phyloP scores from a whole-genome alignment of 2,329 filamentous ascomycete genomes.

The Alternaria infectoria region DNA sequence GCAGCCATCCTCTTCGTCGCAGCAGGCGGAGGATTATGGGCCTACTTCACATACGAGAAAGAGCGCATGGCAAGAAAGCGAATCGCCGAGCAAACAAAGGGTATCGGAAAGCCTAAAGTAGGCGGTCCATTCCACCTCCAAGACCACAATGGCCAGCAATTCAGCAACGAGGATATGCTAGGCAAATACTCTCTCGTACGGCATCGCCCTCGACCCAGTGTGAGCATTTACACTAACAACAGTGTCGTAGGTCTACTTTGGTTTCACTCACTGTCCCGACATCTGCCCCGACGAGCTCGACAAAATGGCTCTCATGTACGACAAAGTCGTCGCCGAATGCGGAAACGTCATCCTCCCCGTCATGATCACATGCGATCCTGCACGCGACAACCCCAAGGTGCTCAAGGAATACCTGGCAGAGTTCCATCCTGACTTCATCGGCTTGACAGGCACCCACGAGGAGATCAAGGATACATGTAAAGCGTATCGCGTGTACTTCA shows the following conservation, averaged over 20 bases:
- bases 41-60: constrained; percentile 96
- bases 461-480: constrained; percentile 95
- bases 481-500: constrained; percentile 96
- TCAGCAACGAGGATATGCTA: constrained; percentile 81
- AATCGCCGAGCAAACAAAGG: constrained; percentile 90
- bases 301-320: constrained; percentile 97
- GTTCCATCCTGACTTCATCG: constrained; percentile 86
- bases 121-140: constrained; percentile 83
- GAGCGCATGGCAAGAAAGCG: constrained; percentile 86
- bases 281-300: constrained; percentile 99
- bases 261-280: constrained; percentile 97
- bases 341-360: constrained; percentile 71
- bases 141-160: constrained; percentile 79
- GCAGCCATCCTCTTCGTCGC: constrained; percentile 84
- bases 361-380: constrained; percentile 96
- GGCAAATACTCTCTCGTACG: constrained; percentile 82
- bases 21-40: constrained; percentile 76
- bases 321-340: constrained; percentile 62
- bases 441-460: constrained; percentile 91
- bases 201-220: constrained; percentile 13
- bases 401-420: constrained; percentile 85
- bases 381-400: constrained; percentile 83
- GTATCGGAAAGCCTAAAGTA: constrained; percentile 89
- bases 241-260: constrained; percentile 81
- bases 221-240: constrained; percentile 4